Evolutionary conservation across 2,329 filamentous ascomycete genomes (phyloP), one percentile per base, ranked within the genome.

Genomic region (Calonectria hongkongensis): DNA sequence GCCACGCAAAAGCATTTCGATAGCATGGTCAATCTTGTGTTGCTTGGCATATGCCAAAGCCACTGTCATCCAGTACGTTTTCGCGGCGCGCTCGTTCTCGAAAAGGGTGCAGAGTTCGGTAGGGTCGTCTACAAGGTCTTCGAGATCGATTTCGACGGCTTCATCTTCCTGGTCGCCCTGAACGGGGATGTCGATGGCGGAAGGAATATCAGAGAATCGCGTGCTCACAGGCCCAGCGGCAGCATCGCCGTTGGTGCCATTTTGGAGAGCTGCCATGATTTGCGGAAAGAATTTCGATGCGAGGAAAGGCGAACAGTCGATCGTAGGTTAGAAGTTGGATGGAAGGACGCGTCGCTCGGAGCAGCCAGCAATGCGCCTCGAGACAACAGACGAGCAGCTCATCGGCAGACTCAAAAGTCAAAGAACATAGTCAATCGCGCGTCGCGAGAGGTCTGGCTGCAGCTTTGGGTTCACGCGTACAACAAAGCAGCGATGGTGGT

Each of bases 31-130:
- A 74, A 97, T 91, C 86, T 98, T 98, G 82, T 93, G 93, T 86
- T 98, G 95, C 86, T 98, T 99, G 48, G 97, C 96, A 82, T 99
- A 99, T 60, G 96, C 96, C 72, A 98, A 89, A 50, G 97, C 94
- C 77, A 98, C 97, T n/a, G 95, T 96, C 89, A 99, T 96, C 97
- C 97, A 99, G 79, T 97, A 97, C 66, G 93, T 95, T 80, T 96
- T 95, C 45, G 95, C 94, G 18, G 95, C 96, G 81, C 93, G 92
- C 84, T 99, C 97, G 81, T 97, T 98, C 86, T 99, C 96, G 75
- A 99, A 92, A 64, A 99, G 90, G 36, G 95, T 97, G 84, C 97
- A 99, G 6, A 99, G 90, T 86, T 99, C 97, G 58, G 94, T 98
- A 25, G 95, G 95, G 82, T 98, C 97, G 83, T 98, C 97, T 73